These are phyloP conservation scores for Mollisiaceae sp. DNA, from an alignment of 2,329 filamentous ascomycete species.

Conservation along the genomic window DNA sequence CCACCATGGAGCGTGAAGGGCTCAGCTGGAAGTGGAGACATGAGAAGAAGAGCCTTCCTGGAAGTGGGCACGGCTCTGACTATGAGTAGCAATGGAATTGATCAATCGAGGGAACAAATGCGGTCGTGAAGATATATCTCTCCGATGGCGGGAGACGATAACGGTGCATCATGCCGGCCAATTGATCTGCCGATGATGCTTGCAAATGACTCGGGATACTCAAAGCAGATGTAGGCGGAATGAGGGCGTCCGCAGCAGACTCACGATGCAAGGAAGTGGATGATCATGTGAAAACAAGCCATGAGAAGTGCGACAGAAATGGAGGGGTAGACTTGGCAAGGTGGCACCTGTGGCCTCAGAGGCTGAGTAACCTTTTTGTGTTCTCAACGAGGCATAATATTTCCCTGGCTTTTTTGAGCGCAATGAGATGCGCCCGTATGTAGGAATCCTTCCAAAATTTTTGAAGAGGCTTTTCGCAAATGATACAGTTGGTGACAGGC, in stretches of 20 bases:
- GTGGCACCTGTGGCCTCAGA: neutral
- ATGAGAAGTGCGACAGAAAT: neutral
- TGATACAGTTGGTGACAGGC: no score
- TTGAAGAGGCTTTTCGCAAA: no score
- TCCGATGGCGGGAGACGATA: neutral
- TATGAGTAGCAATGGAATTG: neutral
- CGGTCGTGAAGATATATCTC: neutral
- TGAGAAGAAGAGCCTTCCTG: neutral
- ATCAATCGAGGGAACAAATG: neutral
- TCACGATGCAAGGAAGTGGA: constrained; percentile 7
- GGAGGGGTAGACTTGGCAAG: neutral
- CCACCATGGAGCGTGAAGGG: constrained; percentile 37
- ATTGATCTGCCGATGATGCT: neutral
- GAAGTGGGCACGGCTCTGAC: neutral
- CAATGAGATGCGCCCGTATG: neutral
- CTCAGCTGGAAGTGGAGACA: constrained; percentile 12
- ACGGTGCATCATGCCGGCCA: neutral
- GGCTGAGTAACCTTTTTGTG: neutral
- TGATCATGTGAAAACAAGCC: neutral
- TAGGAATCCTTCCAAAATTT: no score
- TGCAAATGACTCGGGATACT: neutral
- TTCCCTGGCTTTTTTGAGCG: neutral
- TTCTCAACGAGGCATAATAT: neutral
- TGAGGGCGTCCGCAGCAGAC: neutral
- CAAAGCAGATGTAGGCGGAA: constrained; percentile 1